phyloP scores from a whole-genome alignment of 768 basidiomycete species.

The Xerocomus spinulosus region DNA sequence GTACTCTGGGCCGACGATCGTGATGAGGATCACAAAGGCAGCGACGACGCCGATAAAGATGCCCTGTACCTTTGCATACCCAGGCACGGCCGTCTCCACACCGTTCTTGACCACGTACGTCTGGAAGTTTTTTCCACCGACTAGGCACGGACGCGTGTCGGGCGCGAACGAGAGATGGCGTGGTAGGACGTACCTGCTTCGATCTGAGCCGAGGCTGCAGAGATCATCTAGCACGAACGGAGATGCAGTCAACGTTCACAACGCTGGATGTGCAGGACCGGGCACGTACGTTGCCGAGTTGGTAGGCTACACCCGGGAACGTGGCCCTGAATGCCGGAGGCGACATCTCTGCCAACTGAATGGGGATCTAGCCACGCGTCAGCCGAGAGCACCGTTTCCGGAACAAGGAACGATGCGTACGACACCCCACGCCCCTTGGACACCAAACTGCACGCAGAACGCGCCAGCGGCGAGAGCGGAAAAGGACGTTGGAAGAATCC shows the following conservation, averaged over 20 bases:
- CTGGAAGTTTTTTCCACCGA: slow-evolving; percentile 55
- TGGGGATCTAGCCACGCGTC: slow-evolving; percentile 46
- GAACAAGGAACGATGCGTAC: slow-evolving; percentile 37
- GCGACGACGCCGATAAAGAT: slow-evolving; percentile 84
- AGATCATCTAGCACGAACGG: slow-evolving; percentile 63
- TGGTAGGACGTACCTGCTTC: slow-evolving; percentile 52
- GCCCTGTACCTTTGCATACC: slow-evolving; percentile 77
- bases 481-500: slow-evolving; percentile 77
- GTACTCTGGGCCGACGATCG: slow-evolving; percentile 74
- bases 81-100: slow-evolving; percentile 40
- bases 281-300: slow-evolving; percentile 60
- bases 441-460: slow-evolving; percentile 82
- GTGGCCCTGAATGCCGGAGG: slow-evolving; percentile 88
- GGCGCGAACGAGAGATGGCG: background rate
- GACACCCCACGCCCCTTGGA: slow-evolving; percentile 89
- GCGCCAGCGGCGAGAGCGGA: slow-evolving; percentile 72
- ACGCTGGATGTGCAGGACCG: no score
- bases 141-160: slow-evolving; percentile 25
- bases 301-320: slow-evolving; percentile 84
- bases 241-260: no score
- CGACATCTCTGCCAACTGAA: slow-evolving; percentile 79
- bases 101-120: slow-evolving; percentile 46
- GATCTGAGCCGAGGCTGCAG: slow-evolving; percentile 73
- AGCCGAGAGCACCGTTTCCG: background rate
- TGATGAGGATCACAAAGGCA: slow-evolving; percentile 70